Base-by-base conservation (phyloP, 768 basidiomycete species). In the Coprinopsis sp. region DNA sequence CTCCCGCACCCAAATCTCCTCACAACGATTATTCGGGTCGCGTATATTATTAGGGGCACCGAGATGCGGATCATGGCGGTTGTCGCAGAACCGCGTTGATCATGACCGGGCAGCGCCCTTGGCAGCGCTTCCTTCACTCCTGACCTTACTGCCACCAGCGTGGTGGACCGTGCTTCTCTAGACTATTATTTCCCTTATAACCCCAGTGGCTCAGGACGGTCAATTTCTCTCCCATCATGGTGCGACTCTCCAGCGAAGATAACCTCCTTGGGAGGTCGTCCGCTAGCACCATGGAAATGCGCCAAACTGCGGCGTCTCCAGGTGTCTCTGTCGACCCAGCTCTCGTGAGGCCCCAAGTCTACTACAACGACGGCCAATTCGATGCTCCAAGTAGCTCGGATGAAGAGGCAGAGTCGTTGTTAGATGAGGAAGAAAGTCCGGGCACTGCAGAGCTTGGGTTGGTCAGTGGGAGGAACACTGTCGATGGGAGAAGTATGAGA, bases 331-430 rank as follows among this genome's bases (percentile, higher is more conserved):
- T 57, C 25, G 56, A 61, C 44, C 61, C 58, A 12, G 36, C 58
- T 22, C 37, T 64, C 30, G 46, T 50, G 18, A 54, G 57, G 44
- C 62, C 62, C 14, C 51, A 52, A 24, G 45, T 58, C 23, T 90
- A 90, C 64, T 90, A 90, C 53, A 82, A 76, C 24, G 87, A 89
- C 16, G 86, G 87, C 0, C 73, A 79, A 0, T 91, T 89, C 56
- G 84, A 87, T 53, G 74, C 83, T 18, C 84, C 87, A 6, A 86
- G 84, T 56, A 49, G 48, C 25, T 88, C 87, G n/a, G 83, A 82
- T 38, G 84, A 84, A n/a, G 85, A 82, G 46, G 74, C 77, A 22
- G 70, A 71, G 47, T 76, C 69, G 6, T 66, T 81, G 16, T 51
- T 77, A 25, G 78, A 78, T 51, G 82, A 84, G 58, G 58, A 64